phyloP scores from a whole-genome alignment of 345 rosid species.

The Kandelia obovata region DNA sequence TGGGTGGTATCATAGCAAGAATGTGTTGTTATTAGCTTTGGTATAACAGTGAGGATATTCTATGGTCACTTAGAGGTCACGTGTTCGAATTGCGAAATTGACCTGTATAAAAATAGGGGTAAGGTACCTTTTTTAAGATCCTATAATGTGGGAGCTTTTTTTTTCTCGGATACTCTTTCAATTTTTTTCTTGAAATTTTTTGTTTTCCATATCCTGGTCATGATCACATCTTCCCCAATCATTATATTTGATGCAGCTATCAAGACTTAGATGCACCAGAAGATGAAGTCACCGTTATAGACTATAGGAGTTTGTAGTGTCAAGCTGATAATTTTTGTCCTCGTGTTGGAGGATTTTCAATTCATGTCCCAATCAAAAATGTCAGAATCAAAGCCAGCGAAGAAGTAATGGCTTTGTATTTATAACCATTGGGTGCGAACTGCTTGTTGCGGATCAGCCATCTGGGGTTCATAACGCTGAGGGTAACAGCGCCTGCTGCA shows the following conservation, averaged over 20 bases:
- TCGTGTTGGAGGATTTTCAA: not conserved
- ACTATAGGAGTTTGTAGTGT: slow-evolving; percentile 89
- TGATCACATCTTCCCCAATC: not conserved
- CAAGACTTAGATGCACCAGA: slow-evolving; percentile 98
- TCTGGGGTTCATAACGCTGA: not conserved
- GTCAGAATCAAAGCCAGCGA: not conserved
- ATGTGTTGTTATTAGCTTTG: too few relatives aligned
- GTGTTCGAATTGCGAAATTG: too few relatives aligned
- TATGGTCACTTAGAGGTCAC: too few relatives aligned
- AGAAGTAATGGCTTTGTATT: slow-evolving; percentile 7
- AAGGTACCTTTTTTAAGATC: too few relatives aligned
- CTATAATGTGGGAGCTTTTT: too few relatives aligned
- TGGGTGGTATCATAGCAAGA: too few relatives aligned
- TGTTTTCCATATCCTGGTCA: not conserved
- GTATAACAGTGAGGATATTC: too few relatives aligned
- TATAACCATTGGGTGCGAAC: not conserved
- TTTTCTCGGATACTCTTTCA: too few relatives aligned
- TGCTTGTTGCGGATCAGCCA: not conserved
- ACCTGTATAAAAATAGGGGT: too few relatives aligned
- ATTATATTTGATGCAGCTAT: slow-evolving; percentile 51
- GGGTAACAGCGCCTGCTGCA: slow-evolving; percentile 10
- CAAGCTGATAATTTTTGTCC: not conserved
- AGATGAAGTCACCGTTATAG: slow-evolving; percentile 96
- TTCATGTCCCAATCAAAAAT: not conserved
- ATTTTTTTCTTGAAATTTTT: not conserved